Conservation (phyloP, 2,329 filamentous ascomycete genomes). For the Ophiostoma ips region DNA sequence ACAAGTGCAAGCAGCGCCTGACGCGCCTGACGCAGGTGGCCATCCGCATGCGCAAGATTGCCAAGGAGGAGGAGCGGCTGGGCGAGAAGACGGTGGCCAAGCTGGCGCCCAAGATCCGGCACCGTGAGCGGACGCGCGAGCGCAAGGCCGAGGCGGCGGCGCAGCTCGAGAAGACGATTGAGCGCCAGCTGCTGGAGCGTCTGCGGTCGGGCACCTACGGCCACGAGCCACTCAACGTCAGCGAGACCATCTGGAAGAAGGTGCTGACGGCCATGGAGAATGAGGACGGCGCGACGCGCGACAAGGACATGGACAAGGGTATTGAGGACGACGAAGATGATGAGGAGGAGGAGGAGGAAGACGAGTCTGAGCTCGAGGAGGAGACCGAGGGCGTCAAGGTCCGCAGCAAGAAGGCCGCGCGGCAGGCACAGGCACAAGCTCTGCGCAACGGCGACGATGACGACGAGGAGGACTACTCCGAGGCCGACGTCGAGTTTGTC, state of each 20-base stretch:
- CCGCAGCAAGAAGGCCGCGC: not conserved
- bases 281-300: constrained; percentile 66
- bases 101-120: constrained; percentile 76
- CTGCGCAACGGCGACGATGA: constrained; percentile 35
- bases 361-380: constrained; percentile 62
- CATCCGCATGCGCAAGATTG: constrained; percentile 64
- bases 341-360: constrained; percentile 39
- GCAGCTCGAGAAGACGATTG: constrained; percentile 91
- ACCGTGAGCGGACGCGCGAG: constrained; percentile 58
- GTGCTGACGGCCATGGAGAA: constrained; percentile 83
- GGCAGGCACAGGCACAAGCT: constrained; percentile 7
- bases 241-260: constrained; percentile 93
- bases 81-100: constrained; percentile 82
- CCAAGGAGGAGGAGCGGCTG: constrained; percentile 76
- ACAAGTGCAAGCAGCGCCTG: constrained; percentile 82
- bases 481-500: constrained; percentile 71
- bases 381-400: constrained; percentile 33
- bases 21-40: constrained; percentile 86
- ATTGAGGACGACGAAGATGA: constrained; percentile 57
- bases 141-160: constrained; percentile 63
- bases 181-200: constrained; percentile 84
- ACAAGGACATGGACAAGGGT: constrained; percentile 80
- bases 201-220: constrained; percentile 88
- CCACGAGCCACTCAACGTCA: constrained; percentile 86
- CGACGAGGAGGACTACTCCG: constrained; percentile 59